These are phyloP conservation scores for Vanilla planifolia DNA, from an alignment of 106 monocot genomes.

Conservation along the genomic window DNA sequence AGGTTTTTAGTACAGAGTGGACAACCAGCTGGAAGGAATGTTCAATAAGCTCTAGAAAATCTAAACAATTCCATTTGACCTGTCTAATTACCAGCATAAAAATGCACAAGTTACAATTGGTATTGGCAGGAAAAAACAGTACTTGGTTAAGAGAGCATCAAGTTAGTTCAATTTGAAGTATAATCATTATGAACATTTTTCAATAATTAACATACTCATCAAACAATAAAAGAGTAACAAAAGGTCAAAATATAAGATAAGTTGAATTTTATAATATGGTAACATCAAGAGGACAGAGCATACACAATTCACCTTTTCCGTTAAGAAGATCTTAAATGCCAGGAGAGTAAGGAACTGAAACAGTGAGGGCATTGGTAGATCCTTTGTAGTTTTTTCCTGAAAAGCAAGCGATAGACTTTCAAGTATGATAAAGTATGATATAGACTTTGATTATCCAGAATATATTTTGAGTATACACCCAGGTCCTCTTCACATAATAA, in stretches of 20 bases:
- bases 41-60: not conserved
- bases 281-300: conserved; percentile 5
- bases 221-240: not conserved
- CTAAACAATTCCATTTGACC: no score
- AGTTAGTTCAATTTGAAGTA: not conserved
- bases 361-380: conserved; percentile 66
- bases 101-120: no score
- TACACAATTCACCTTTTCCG: conserved; percentile 52
- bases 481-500: no score
- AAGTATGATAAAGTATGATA: no score
- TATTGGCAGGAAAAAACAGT: no score
- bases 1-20: conserved; percentile 4
- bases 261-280: not conserved
- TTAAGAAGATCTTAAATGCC: conserved; percentile 80
- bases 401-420: conserved; percentile 13
- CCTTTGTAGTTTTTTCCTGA: conserved; percentile 53
- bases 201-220: not conserved
- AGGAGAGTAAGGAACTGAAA: conserved; percentile 81
- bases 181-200: no score
- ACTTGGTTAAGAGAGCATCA: not conserved
- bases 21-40: not conserved
- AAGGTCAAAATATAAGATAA: not conserved
- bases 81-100: no score
- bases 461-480: no score
- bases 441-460: not conserved